Evolutionary conservation across 106 monocot genomes (phyloP).

Genomic region (Cymbidium sinense): DNA sequence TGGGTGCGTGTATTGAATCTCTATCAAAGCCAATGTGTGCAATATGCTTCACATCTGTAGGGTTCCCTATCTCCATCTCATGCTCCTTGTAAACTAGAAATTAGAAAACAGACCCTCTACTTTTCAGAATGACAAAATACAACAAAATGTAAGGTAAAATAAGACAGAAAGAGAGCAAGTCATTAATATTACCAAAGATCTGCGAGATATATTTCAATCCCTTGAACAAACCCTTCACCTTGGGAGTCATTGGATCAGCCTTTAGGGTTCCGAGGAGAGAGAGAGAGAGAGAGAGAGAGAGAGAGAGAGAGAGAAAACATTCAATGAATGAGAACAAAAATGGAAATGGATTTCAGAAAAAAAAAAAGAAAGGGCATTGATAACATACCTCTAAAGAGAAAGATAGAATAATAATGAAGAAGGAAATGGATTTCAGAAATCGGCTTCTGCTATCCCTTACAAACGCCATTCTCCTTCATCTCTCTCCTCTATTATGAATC

Average conservation of each 20-base stretch:
- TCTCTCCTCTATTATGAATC: neutral
- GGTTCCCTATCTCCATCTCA: conserved; percentile 73
- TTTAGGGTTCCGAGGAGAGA: neutral
- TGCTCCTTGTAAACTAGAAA: conserved; percentile 47
- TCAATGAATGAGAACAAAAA: neutral
- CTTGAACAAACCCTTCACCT: conserved; percentile 72
- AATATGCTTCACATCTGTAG: conserved; percentile 79
- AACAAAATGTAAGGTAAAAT: neutral
- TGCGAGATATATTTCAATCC: conserved; percentile 65
- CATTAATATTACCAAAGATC: conserved; percentile 43
- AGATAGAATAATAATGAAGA: neutral
- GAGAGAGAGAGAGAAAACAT: neutral
- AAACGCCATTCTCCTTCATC: neutral
- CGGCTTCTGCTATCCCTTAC: neutral
- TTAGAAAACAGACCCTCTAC: neutral
- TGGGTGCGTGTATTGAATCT: conserved; percentile 42
- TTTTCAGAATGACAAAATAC: neutral
- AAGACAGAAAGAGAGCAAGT: neutral
- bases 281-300: neutral
- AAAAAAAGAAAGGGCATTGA: neutral
- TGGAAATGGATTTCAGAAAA: no score
- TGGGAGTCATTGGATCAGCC: conserved; percentile 26
- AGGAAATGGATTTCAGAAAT: neutral
- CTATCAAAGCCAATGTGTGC: conserved; percentile 61
- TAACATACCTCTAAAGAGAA: neutral